phyloP scores from a whole-genome alignment of 2,329 filamentous ascomycete genomes.

The Endocalyx cinctus region DNA sequence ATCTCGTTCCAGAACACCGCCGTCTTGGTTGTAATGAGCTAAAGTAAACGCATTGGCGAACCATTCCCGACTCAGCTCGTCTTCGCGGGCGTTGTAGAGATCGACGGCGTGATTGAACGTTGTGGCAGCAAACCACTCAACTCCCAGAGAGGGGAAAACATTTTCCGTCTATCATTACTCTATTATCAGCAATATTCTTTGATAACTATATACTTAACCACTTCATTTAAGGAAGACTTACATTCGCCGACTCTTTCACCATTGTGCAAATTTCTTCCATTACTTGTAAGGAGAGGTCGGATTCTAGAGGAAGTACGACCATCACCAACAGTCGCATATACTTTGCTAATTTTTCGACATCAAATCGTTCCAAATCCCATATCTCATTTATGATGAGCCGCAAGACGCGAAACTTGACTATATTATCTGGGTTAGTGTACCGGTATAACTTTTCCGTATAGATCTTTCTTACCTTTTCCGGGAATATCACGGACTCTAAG shows the following conservation, averaged over 20 bases:
- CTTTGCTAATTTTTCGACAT: slow-evolving; percentile 59
- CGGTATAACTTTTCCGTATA: slow-evolving; percentile 38
- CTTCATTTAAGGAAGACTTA: too few species aligned
- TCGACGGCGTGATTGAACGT: slow-evolving; percentile 69
- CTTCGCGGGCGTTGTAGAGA: slow-evolving; percentile 52
- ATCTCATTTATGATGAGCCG: slow-evolving; percentile 71
- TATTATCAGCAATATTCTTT: not conserved
- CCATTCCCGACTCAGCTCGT: slow-evolving; percentile 55
- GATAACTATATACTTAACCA: too few species aligned
- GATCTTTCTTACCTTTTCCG: slow-evolving; percentile 36
- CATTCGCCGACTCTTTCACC: slow-evolving; percentile 45
- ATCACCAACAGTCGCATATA: slow-evolving; percentile 79
- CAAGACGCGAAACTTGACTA: too few species aligned
- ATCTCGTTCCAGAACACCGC: slow-evolving; percentile 37
- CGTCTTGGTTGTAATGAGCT: slow-evolving; percentile 55
- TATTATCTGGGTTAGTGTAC: slow-evolving; percentile 54
- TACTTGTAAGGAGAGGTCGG: slow-evolving; percentile 52
- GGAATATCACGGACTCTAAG: slow-evolving; percentile 48
- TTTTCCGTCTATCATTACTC: slow-evolving; percentile 29
- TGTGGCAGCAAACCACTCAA: slow-evolving; percentile 70
- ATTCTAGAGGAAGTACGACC: slow-evolving; percentile 54
- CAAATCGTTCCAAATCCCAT: slow-evolving; percentile 51
- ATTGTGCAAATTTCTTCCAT: slow-evolving; percentile 58
- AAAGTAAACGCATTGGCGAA: slow-evolving; percentile 58
- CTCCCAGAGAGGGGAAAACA: slow-evolving; percentile 60